Evolutionary conservation across 1,284 basidiomycete genomes (phyloP).

Genomic region (Laetiporus sulphureus): DNA sequence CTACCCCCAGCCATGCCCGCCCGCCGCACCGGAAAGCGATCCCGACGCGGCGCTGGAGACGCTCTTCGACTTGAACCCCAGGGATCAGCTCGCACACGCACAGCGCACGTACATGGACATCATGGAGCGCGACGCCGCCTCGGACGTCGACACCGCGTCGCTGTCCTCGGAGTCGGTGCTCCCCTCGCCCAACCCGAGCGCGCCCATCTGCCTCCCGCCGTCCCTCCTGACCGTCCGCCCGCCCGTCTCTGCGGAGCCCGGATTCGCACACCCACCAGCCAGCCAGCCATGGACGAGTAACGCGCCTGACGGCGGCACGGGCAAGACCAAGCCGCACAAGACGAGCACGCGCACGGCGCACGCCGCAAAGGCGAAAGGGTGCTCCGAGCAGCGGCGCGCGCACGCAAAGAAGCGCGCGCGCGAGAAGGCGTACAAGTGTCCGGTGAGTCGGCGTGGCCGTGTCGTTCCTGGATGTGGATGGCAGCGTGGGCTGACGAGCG

Average conservation of each 20-base stretch:
- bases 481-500: too few relatives aligned
- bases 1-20: constrained; percentile 27
- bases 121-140: constrained; percentile 10
- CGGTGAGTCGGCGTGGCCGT: too few relatives aligned
- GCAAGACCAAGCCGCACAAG: neutral
- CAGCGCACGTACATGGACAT: constrained; percentile 8
- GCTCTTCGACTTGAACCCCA: constrained; percentile 6
- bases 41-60: constrained; percentile 8
- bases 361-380: constrained; percentile 7
- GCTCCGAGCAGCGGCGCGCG: constrained; percentile 5
- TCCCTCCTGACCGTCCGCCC: constrained; percentile 19
- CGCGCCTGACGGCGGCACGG: neutral
- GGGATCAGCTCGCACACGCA: too few relatives aligned
- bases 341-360: neutral
- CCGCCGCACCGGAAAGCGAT: constrained; percentile 6
- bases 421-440: constrained; percentile 33
- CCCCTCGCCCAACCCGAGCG: constrained; percentile 16
- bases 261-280: neutral
- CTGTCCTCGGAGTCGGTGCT: constrained; percentile 10
- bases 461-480: too few relatives aligned
- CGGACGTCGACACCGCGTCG: constrained; percentile 8
- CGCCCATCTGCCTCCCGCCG: constrained; percentile 23
- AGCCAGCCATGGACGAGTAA: neutral
- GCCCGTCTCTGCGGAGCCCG: constrained; percentile 6
- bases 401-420: constrained; percentile 16